Conservation (phyloP, 2,329 filamentous ascomycete genomes). For the Fusarium sp. region DNA sequence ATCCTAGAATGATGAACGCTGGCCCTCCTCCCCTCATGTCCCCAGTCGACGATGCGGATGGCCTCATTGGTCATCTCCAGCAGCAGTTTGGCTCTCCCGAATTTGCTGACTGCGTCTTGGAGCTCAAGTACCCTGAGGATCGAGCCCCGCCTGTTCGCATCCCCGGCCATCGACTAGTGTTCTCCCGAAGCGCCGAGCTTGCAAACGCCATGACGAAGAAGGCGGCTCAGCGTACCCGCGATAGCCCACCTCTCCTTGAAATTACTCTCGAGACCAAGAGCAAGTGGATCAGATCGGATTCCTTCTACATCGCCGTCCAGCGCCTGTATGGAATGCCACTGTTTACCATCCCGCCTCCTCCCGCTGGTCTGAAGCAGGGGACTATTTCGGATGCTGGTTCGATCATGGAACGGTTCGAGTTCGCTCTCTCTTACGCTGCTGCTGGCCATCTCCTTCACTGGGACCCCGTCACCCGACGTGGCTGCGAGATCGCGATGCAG, state of each 20-base stretch:
- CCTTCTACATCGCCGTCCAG: conserved; percentile 68
- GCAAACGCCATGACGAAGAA: conserved; percentile 43
- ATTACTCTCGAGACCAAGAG: conserved; percentile 61
- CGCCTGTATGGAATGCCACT: conserved; percentile 67
- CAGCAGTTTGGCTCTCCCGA: conserved; percentile 49
- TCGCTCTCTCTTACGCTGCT: conserved; percentile 73
- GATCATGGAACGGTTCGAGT: conserved; percentile 59
- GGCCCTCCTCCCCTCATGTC: conserved; percentile 44
- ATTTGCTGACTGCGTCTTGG: conserved; percentile 58
- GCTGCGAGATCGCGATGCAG: conserved; percentile 68
- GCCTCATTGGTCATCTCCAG: conserved; percentile 54
- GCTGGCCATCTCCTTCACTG: conserved; percentile 70
- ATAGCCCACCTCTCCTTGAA: conserved; percentile 40
- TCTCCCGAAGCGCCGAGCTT: conserved; percentile 61
- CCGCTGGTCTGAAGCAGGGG: conserved; percentile 41
- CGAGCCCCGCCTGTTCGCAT: conserved; percentile 56
- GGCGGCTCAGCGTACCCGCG: conserved; percentile 43
- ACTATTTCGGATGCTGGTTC: conserved; percentile 53
- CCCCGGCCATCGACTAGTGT: conserved; percentile 65
- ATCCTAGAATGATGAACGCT: conserved; percentile 48
- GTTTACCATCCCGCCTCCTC: conserved; percentile 51
- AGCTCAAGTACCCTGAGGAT: conserved; percentile 58
- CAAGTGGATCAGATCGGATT: conserved; percentile 65
- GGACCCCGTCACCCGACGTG: conserved; percentile 65
- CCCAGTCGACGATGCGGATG: conserved; percentile 50